phyloP scores from a whole-genome alignment of 2,329 filamentous ascomycete species.

The Trichoderma atrobrunneum region DNA sequence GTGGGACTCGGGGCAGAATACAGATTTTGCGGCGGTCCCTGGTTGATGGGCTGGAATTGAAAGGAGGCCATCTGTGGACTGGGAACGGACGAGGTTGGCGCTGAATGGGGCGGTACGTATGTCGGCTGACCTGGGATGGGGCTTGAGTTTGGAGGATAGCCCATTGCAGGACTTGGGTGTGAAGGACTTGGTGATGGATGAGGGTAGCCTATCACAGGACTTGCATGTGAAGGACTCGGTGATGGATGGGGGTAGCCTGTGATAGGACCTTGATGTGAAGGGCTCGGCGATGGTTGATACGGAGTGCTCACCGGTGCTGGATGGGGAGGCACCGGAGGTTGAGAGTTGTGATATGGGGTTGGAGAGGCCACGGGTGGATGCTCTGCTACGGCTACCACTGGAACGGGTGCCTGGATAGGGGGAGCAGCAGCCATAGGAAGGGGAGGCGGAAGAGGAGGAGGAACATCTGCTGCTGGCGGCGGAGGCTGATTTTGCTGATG shows the following conservation, averaged over 20 bases:
- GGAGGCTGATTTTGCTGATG: constrained; percentile 26
- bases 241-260: neutral
- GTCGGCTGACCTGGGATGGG: neutral
- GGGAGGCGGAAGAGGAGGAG: neutral
- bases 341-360: neutral
- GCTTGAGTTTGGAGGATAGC: neutral
- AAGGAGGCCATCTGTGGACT: neutral
- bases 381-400: neutral
- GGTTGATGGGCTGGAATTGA: neutral
- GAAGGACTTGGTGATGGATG: neutral
- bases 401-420: neutral
- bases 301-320: neutral
- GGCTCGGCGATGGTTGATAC: neutral
- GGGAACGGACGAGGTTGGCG: neutral
- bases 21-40: neutral
- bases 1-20: neutral
- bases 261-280: neutral
- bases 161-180: neutral
- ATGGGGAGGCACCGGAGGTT: neutral
- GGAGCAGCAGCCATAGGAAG: neutral
- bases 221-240: neutral
- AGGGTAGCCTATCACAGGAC: neutral
- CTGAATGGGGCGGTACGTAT: constrained; percentile 15
- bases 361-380: neutral
- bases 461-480: neutral